Base-by-base conservation (phyloP, 176 grass and related monocot genomes). In the Coix lacrymajobi region DNA sequence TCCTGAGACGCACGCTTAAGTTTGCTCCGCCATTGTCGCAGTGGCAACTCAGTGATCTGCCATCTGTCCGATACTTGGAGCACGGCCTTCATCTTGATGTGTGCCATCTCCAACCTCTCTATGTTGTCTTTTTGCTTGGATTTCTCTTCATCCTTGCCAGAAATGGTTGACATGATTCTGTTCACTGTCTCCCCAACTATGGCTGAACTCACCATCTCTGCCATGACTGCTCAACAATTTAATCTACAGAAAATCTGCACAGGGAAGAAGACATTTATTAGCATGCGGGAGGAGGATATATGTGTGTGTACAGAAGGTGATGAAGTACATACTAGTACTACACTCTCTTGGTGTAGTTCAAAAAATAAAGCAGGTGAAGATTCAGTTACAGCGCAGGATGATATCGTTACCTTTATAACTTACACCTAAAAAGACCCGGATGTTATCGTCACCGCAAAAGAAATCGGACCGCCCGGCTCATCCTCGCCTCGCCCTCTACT, bases 41-140 rank as follows among this genome's bases (percentile, higher is more conserved):
- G 1, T 16, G 39, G 38, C 17, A 1, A 20, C 2, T 62, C 56
- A 0, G 80, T 36, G 39, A 62, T 62, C 17, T 62, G 38, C 80
- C 69, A 73, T 6, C 20, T 41, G 3, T 70, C 6, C 1, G 38
- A 43, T 15, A 71, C n/a, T 7, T 71, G 24, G 14, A 71, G 39
- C 69, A 29, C 69, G 1, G 24, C n/a, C n/a, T 71, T 24, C 39
- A 71, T 28, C 39, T 71, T 83, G 41, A 75, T 28, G 22, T 51
- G 70, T 19, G 81, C 70, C 57, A 73, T 73, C 40, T 74, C 69
- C 29, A 46, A 19, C 69, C 79, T 83, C 58, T 82, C 68, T 57
- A 67, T 67, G 29, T 72, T 57, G 8, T 82, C 79, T 14, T n/a
- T 45, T 9, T 33, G 28, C 17, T 58, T 62, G 16, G 28, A 60